A percentile compares a stretch with the other conserved stretches of the same genome.
phyloP scores from a whole-genome alignment of 2,329 filamentous ascomycete genomes.

The Grosmannia penicillata region DNA sequence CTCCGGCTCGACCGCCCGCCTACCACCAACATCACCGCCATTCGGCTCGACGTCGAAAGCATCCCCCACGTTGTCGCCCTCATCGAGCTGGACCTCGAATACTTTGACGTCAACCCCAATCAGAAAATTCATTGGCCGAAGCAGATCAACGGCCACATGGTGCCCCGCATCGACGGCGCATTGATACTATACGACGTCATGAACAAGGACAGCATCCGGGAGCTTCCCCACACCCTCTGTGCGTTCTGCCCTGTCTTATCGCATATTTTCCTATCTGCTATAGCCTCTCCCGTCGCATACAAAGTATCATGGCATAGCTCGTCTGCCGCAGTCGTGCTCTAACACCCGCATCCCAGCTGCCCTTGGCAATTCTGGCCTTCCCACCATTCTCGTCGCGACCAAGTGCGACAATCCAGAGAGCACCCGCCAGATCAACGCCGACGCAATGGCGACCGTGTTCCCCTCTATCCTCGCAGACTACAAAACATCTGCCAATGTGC shows the following conservation, averaged over 20 bases:
- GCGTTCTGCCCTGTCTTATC: not conserved
- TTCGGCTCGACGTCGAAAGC: slow-evolving; percentile 44
- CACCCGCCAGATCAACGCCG: slow-evolving; percentile 55
- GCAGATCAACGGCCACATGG: slow-evolving; percentile 52
- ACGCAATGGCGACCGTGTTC: slow-evolving; percentile 47
- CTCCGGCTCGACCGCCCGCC: slow-evolving; percentile 39
- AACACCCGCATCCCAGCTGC: slow-evolving; percentile 54
- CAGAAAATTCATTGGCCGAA: slow-evolving; percentile 52
- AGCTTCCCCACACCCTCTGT: slow-evolving; percentile 67
- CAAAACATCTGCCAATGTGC: slow-evolving; percentile 54
- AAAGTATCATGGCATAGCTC: too few relatives aligned
- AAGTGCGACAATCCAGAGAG: slow-evolving; percentile 73
- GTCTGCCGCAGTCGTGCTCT: too few relatives aligned
- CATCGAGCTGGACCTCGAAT: slow-evolving; percentile 51
- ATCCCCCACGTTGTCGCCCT: slow-evolving; percentile 43
- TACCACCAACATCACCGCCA: slow-evolving; percentile 36
- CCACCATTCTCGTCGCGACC: slow-evolving; percentile 69
- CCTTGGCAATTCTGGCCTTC: slow-evolving; percentile 56
- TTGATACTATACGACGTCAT: slow-evolving; percentile 80
- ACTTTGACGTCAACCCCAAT: slow-evolving; percentile 43
- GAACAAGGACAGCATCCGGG: slow-evolving; percentile 57
- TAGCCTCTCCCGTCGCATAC: too few relatives aligned
- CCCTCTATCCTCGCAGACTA: slow-evolving; percentile 58
- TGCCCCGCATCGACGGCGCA: slow-evolving; percentile 68
- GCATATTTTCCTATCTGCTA: not conserved